These are phyloP conservation scores for Leishmania braziliensis DNA, from an alignment of 208 protist species.

Conservation along the genomic window DNA sequence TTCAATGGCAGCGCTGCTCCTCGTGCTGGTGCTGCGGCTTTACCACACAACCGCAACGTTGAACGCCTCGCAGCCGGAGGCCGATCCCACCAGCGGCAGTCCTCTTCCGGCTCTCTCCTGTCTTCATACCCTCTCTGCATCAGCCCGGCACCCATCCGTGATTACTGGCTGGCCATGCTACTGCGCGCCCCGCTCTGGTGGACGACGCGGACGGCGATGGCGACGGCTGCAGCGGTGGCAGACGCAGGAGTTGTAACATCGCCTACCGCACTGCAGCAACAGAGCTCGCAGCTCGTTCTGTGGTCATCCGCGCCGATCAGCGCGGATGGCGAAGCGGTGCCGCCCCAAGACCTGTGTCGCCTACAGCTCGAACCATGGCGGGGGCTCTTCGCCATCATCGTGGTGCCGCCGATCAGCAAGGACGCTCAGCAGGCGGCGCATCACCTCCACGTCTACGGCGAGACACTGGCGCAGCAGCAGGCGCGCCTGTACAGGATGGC, in stretches of 20 bases:
- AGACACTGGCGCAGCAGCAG: slow-evolving; percentile 20
- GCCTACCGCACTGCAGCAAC: slow-evolving; percentile 3
- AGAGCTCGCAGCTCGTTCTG: slow-evolving; percentile 13
- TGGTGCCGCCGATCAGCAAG: slow-evolving; percentile 25
- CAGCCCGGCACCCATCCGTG: slow-evolving; percentile 11
- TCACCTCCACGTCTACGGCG: neutral
- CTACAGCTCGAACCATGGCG: slow-evolving; percentile 30
- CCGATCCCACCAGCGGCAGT: neutral
- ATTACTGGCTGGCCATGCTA: slow-evolving; percentile 34
- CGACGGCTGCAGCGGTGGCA: neutral
- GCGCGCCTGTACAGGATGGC: neutral
- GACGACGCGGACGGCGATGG: slow-evolving; percentile 5
- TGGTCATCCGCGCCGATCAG: slow-evolving; percentile 5
- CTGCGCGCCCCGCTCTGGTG: slow-evolving; percentile 26
- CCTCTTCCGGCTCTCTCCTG: slow-evolving; percentile 15
- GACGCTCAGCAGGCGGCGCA: slow-evolving; percentile 17
- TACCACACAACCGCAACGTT: neutral
- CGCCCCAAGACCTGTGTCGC: slow-evolving; percentile 9
- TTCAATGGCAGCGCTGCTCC: neutral
- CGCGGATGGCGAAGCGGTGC: neutral
- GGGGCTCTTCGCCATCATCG: slow-evolving; percentile 6
- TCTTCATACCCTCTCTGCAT: slow-evolving; percentile 30
- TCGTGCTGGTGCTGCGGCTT: neutral
- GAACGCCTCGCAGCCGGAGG: neutral
- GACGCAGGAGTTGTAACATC: neutral